Evolutionary conservation across 129 eudicot species (phyloP), one percentile per base, ranked within the genome.

Genomic region (Artemisia annua): DNA sequence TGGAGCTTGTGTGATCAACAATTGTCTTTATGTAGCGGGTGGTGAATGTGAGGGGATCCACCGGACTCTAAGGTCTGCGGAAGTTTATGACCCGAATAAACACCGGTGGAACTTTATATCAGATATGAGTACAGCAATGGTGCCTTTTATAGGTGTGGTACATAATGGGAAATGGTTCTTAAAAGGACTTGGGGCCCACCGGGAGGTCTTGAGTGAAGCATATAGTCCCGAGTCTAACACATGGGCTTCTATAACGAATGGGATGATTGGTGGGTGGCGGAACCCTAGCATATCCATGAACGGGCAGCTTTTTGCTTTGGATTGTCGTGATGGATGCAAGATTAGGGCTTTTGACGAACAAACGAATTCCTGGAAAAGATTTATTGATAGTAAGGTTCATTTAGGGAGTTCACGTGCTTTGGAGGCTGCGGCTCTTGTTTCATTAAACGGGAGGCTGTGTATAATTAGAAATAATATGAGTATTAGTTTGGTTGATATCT

Each of bases 21-120:
- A 95, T 72, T 90, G 97, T 49, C 95, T 95, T 61, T 95, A 90
- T 52, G 97, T 95, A 56, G 99, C 99, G n/a, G 99, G 99, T 54
- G 99, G 99, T 24, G 99, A 95, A 73, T 95, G 97, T 70, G 99
- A 95, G 63, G 99, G 99, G 66, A 91, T 91, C 50, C 96, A 88
- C 50, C 83, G 99, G 69, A 84, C 99, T n/a, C 89, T 95, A 14
- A 87, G 99, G 28, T 86, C 99, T 0, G 99, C 91, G 55, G 99
- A 95, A 69, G 94, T 91, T 70, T 95, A 91, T 63, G 99, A 95
- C 69, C 99, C 97, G 14, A 95, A 91, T 28, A 90, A 79, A 77
- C 87, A 87, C 74, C 71, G 93, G 35, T 95, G 99, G 99, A 91
- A 81, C 73, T 88, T 85, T 18, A 87, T 95, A 66, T 82, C 97